Conservation (phyloP, 345 rosid genomes). For the Angophora floribunda region DNA sequence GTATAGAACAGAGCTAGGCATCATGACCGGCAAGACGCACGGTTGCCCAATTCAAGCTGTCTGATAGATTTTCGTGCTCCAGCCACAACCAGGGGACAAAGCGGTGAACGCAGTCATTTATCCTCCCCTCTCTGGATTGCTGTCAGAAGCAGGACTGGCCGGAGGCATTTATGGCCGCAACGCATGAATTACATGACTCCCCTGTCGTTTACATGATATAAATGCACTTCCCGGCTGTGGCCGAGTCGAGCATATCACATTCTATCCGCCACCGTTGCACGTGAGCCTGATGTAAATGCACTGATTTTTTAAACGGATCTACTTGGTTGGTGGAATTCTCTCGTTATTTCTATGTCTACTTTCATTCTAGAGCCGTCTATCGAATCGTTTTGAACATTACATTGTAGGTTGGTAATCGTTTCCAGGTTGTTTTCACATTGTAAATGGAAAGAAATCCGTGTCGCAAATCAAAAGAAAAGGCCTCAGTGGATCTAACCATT, state of each 20-base stretch:
- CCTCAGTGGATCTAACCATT: neutral
- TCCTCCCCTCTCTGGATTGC: neutral
- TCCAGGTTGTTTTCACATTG: neutral
- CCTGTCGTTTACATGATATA: neutral
- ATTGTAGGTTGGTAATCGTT: neutral
- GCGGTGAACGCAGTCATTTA: neutral
- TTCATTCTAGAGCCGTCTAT: neutral
- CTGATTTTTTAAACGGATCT: neutral
- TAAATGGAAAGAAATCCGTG: neutral
- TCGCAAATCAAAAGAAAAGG: neutral
- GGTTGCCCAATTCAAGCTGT: neutral
- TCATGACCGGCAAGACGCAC: neutral
- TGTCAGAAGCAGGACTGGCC: neutral
- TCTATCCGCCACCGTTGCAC: neutral
- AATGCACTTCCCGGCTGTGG: neutral
- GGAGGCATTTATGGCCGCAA: neutral
- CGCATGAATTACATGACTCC: neutral
- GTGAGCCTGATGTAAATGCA: neutral
- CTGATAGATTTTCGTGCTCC: neutral
- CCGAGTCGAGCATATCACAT: neutral
- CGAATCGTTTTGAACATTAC: neutral
- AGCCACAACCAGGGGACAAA: neutral
- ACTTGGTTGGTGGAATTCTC: neutral
- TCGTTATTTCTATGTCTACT: neutral
- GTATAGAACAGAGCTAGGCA: neutral